These are phyloP conservation scores for Fusarium anguioides DNA, from an alignment of 2,329 filamentous ascomycete genomes.

Conservation along the genomic window DNA sequence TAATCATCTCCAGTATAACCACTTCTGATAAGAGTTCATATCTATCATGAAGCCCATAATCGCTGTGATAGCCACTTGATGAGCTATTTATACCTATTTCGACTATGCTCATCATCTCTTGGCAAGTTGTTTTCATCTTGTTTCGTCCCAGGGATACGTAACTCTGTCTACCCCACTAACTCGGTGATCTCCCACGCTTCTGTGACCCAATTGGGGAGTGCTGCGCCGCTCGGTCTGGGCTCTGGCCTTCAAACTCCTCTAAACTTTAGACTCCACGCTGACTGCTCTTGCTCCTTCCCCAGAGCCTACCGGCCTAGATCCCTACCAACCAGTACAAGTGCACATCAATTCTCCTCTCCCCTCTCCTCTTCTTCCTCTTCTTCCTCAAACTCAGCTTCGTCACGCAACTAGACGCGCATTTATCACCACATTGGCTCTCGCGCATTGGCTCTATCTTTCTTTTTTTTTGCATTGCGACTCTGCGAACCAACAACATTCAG, in stretches of 20 bases:
- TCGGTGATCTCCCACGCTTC: slow-evolving; percentile 23
- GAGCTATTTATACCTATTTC: background rate
- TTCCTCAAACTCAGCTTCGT: slow-evolving; percentile 21
- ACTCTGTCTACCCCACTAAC: slow-evolving; percentile 18
- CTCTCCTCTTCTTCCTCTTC: slow-evolving; percentile 27
- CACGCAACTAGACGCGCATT: slow-evolving; percentile 19
- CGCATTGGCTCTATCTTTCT: background rate
- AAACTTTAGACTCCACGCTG: slow-evolving; percentile 33
- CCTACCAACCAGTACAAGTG: slow-evolving; percentile 4
- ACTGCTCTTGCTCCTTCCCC: slow-evolving; percentile 23
- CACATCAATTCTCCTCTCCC: slow-evolving; percentile 34
- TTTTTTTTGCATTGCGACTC: slow-evolving; percentile 8
- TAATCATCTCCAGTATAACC: background rate
- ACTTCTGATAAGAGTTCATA: background rate
- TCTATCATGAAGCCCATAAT: no score
- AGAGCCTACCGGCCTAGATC: slow-evolving; percentile 30
- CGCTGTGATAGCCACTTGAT: background rate
- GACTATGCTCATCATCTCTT: background rate
- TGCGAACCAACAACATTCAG: slow-evolving; percentile 13
- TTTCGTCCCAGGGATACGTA: background rate
- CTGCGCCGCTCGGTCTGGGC: slow-evolving; percentile 28
- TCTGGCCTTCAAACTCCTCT: slow-evolving; percentile 14
- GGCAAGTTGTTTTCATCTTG: background rate
- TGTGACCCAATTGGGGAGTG: slow-evolving; percentile 15
- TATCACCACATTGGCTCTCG: background rate